A percentile compares a stretch with the other conserved stretches of the same genome.
phyloP scores from a whole-genome alignment of 371 early-diverging fungal genomes.

The Furculomyces boomerangus region DNA sequence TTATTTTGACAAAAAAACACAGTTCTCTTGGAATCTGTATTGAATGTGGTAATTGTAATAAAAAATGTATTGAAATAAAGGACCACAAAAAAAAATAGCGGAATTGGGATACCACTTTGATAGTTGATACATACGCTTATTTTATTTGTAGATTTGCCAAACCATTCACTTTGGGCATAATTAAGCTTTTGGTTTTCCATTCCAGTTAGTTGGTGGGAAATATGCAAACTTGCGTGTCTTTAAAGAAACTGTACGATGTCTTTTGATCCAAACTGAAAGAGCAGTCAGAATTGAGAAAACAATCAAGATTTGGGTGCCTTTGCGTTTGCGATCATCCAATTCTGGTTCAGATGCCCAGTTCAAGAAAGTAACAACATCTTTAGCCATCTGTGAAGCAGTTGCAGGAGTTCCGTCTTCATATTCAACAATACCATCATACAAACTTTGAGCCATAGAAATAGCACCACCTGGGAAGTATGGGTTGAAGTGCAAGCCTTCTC shows the following conservation, averaged over 20 bases:
- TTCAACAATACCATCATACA: constrained; percentile 89
- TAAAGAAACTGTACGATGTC: constrained; percentile 56
- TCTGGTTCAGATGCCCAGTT: constrained; percentile 94
- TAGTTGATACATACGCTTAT: neutral
- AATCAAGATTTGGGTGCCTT: constrained; percentile 79
- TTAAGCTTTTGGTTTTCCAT: constrained; percentile 6
- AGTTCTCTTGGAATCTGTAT: neutral
- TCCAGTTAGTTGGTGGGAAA: constrained; percentile 24
- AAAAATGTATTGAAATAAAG: neutral
- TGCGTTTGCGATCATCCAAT: constrained; percentile 89
- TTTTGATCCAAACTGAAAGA: constrained; percentile 55
- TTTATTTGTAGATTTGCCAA: neutral
- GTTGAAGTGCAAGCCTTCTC: constrained; percentile 95
- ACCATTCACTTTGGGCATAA: too few relatives aligned
- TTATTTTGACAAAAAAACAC: neutral
- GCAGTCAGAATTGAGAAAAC: constrained; percentile 30
- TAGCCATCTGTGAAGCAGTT: constrained; percentile 92
- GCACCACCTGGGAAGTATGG: constrained; percentile 98
- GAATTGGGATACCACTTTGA: neutral
- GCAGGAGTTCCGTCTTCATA: constrained; percentile 97
- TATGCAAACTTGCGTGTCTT: constrained; percentile 70
- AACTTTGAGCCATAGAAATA: constrained; percentile 88
- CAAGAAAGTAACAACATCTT: constrained; percentile 89
- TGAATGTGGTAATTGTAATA: neutral
- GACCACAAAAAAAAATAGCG: neutral